Evolutionary conservation across 1,139 yeast genomes (phyloP).

Genomic region (Saccharomyces hybrid): DNA sequence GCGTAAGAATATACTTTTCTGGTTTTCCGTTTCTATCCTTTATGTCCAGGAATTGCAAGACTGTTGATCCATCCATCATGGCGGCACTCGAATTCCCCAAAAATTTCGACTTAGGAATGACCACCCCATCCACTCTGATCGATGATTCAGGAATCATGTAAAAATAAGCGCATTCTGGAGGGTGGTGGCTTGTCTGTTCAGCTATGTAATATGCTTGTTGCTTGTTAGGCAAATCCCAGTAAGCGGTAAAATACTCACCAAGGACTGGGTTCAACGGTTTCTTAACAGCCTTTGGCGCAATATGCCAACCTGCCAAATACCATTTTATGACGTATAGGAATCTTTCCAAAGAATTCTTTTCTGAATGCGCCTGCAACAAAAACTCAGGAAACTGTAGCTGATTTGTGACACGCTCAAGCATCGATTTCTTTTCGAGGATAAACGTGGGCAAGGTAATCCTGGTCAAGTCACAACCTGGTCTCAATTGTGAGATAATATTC

Average conservation of each 20-base stretch:
- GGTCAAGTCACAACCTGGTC: constrained; percentile 87
- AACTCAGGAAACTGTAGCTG: constrained; percentile 77
- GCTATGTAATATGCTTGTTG: constrained; percentile 73
- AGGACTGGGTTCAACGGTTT: constrained; percentile 92
- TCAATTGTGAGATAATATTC: constrained; percentile 81
- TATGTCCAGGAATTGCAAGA: constrained; percentile 60
- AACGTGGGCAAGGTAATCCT: constrained; percentile 92
- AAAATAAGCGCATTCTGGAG: constrained; percentile 94
- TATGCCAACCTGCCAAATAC: constrained; percentile 95
- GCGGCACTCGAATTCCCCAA: constrained; percentile 96
- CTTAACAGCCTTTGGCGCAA: constrained; percentile 96
- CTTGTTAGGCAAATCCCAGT: constrained; percentile 78
- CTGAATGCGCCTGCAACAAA: constrained; percentile 57
- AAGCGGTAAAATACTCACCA: constrained; percentile 84
- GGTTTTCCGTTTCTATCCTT: constrained; percentile 40
- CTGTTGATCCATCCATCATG: constrained; percentile 87
- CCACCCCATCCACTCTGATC: constrained; percentile 82
- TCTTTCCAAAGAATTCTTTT: constrained; percentile 53
- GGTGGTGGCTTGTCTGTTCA: constrained; percentile 95
- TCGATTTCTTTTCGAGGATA: constrained; percentile 85
- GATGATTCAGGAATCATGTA: constrained; percentile 73
- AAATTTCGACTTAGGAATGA: constrained; percentile 79
- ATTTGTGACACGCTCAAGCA: constrained; percentile 92
- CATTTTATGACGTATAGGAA: constrained; percentile 71
- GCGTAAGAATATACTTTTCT: constrained; percentile 71